A percentile compares a stretch with the other conserved stretches of the same genome.
Conservation (phyloP, 768 basidiomycete genomes). For the Tylopilus plumbeoviolaceoides region DNA sequence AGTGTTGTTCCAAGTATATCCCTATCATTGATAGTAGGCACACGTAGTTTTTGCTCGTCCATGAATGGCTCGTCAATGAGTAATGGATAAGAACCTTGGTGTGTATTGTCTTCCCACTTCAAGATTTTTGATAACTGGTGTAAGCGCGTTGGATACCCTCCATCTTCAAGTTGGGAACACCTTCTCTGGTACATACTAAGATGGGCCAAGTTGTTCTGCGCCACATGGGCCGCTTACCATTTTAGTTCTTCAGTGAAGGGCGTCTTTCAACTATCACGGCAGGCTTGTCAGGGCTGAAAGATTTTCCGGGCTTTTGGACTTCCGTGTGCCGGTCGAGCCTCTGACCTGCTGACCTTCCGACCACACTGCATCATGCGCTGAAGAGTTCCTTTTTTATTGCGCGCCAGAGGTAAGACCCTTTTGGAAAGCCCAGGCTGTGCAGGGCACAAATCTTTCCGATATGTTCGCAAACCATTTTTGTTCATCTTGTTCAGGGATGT, state of each 20-base stretch:
- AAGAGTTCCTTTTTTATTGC: too few species aligned
- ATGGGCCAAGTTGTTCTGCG: not conserved
- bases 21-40: not conserved
- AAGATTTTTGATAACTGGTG: not conserved
- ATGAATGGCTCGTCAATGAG: not conserved
- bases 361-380: not conserved
- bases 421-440: not conserved
- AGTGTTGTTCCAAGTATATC: not conserved
- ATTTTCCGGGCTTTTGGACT: not conserved
- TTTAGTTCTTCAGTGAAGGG: not conserved
- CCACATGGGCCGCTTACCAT: not conserved
- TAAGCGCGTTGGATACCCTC: not conserved
- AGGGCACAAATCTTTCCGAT: not conserved
- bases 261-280: not conserved
- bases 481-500: too few species aligned
- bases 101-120: not conserved
- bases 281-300: not conserved
- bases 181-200: not conserved
- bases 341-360: not conserved
- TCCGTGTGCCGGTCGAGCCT: not conserved
- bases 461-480: not conserved
- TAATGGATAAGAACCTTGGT: not conserved
- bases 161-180: not conserved
- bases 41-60: not conserved
- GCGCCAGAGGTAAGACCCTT: not conserved